Percentiles rank a stretch among this genome's conserved stretches.
phyloP scores from a whole-genome alignment of 176 grass and related monocot species.

The Carex scoparia region DNA sequence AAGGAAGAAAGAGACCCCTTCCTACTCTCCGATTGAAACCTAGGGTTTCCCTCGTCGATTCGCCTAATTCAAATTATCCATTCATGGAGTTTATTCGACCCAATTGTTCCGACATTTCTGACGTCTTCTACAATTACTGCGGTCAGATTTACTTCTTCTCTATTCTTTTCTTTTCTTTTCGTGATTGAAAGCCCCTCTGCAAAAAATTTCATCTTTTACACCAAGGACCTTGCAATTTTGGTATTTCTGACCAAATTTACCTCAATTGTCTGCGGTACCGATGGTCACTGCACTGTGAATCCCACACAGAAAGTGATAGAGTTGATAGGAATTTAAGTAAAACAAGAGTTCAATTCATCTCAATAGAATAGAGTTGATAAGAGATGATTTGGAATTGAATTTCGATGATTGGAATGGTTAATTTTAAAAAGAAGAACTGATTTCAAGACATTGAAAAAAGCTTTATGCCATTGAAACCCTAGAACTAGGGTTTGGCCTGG shows the following conservation, averaged over 20 bases:
- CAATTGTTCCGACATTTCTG: conserved; percentile 47
- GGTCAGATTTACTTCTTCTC: conserved; percentile 41
- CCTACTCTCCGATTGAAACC: conserved; percentile 35
- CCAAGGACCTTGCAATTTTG: neutral
- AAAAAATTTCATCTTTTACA: neutral
- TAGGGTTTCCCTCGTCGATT: conserved; percentile 1
- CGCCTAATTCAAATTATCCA: neutral
- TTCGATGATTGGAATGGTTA: no score
- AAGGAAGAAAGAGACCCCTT: conserved; percentile 6
- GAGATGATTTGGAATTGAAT: no score
- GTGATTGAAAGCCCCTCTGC: no score
- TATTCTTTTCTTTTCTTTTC: neutral
- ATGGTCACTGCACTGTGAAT: neutral
- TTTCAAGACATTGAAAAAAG: no score
- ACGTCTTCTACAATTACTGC: conserved; percentile 67
- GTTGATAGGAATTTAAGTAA: no score
- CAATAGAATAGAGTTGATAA: no score
- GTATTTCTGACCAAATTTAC: conserved; percentile 8
- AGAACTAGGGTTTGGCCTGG: no score
- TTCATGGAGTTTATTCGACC: conserved; percentile 31
- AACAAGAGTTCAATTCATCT: no score
- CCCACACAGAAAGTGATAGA: neutral
- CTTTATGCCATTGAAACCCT: no score
- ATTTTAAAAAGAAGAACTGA: no score
- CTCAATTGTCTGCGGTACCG: conserved; percentile 13